phyloP scores from a whole-genome alignment of 1,139 yeast genomes.

The Scheffersomyces quercinus region DNA sequence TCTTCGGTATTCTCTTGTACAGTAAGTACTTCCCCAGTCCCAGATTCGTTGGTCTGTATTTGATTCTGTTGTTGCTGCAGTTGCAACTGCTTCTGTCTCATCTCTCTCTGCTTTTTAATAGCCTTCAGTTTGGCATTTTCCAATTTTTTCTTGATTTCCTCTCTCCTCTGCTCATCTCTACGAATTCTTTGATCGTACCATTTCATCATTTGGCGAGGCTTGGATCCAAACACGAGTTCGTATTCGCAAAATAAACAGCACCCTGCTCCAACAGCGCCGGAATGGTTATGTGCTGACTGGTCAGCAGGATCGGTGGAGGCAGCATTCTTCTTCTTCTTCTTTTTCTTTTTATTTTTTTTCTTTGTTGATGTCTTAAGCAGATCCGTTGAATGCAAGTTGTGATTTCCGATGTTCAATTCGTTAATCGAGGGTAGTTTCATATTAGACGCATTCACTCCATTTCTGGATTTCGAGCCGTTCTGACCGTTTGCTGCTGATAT shows the following conservation, averaged over 20 bases:
- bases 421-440: constrained; percentile 18
- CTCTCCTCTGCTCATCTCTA: constrained; percentile 34
- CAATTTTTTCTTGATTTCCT: constrained; percentile 35
- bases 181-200: constrained; percentile 44
- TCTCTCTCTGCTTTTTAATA: constrained; percentile 28
- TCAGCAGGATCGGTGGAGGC: neutral
- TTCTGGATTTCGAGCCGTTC: constrained; percentile 1
- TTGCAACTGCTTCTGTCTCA: constrained; percentile 23
- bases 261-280: neutral
- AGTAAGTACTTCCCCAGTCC: neutral
- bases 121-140: constrained; percentile 41
- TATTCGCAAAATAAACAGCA: constrained; percentile 64
- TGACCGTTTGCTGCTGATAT: neutral
- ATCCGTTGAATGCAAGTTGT: constrained; percentile 9
- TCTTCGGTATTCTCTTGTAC: neutral
- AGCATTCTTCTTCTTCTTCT: constrained; percentile 24
- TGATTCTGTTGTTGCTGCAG: constrained; percentile 10
- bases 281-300: neutral
- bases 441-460: neutral
- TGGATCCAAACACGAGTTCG: constrained; percentile 54
- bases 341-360: constrained; percentile 22
- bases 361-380: constrained; percentile 8
- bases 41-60: neutral
- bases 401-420: constrained; percentile 11
- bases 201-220: constrained; percentile 48